Base-by-base conservation (phyloP, 345 rosid genomes). In the Brassica nigra region DNA sequence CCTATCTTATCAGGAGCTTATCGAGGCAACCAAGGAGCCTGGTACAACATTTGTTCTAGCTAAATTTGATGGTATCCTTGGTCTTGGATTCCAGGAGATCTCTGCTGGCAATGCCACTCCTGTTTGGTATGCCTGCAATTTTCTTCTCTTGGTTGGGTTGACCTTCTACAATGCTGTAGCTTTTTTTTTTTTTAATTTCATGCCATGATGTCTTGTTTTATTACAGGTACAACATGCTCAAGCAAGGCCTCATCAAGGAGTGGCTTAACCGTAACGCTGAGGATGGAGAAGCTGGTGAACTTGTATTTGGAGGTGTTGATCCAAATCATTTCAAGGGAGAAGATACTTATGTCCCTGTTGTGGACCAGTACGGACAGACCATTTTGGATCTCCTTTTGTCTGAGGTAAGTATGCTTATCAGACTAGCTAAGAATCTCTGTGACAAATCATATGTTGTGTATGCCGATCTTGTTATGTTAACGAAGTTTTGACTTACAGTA, bases 231-330 rank as follows among this genome's bases (percentile, higher is more conserved):
- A 87, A 89, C 85, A 89, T 95, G 94, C 73, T 95, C 59, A 82
- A 87, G 39, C 95, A 91, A 82, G 90, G 92, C 65, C 96, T 92
- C 34, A 86, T 90, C 74, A 86, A 89, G 77, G 94, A 95, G 16
- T 95, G 97, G 99, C 90, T 95, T 81, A 95, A 91, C 87, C 95
- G 94, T 78, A 88, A 91, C 20, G 70, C 87, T 5, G 89, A 82
- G 29, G 97, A 85, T 44, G 93, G 90, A 16, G 89, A 87, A 83
- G 99, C 98, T 30, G 98, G 98, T 66, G 92, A 93, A 84, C 78
- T 95, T 57, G 95, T 95, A 47, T 95, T 95, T 85, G 99, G 98
- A 76, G 99, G 98, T 54, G 85, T 89, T 76, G 99, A 95, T 81
- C 90, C 89, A 18, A 87, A 78, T 2, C 99, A 95, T 83, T 93